These are phyloP conservation scores for Helianthus annuus DNA, from an alignment of 129 eudicot species.

Conservation along the genomic window HanXRQr2.0-SUNRISE NC_035433.2:63245729-63246228, in stretches of 20 bases:
- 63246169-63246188: constrained; percentile 40
- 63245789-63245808: background rate
- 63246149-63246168: constrained; percentile 22
- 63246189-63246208: constrained; percentile 55
- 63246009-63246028: constrained; percentile 29
- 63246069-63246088: constrained; percentile 21
- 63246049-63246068: constrained; percentile 20
- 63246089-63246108: background rate
- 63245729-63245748: too few species aligned
- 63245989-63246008: background rate
- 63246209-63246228: constrained; percentile 53
- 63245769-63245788: too few species aligned
- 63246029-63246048: constrained; percentile 36
- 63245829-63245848: too few species aligned
- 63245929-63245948: background rate
- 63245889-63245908: background rate
- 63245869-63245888: background rate
- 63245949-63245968: background rate
- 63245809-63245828: background rate
- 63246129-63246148: constrained; percentile 21
- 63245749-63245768: too few species aligned
- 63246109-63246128: background rate
- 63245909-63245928: background rate
- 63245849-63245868: background rate
- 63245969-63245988: too few species aligned